A percentile compares a stretch with the other conserved stretches of the same genome.
Evolutionary conservation across 2,329 filamentous ascomycete genomes (phyloP).

Genomic region (Tothia fuscella): DNA sequence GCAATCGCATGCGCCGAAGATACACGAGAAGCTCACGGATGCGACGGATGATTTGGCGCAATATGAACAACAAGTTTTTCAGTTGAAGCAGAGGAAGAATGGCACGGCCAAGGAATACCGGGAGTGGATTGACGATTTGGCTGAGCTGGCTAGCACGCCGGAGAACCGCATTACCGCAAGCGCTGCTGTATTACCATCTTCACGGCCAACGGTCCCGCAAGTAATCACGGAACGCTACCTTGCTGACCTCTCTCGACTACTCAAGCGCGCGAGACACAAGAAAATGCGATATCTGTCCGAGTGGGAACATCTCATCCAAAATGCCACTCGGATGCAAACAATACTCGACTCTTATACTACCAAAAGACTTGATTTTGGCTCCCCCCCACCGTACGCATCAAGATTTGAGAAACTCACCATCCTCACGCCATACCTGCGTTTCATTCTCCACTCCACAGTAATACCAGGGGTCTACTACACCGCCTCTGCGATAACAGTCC

Average conservation of each 20-base stretch:
- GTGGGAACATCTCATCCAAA: constrained; percentile 68
- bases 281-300: constrained; percentile 72
- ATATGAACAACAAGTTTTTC: constrained; percentile 66
- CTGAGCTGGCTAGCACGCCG: constrained; percentile 57
- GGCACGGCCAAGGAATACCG: constrained; percentile 63
- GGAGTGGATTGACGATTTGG: constrained; percentile 94
- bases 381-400: constrained; percentile 27
- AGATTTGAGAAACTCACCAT: constrained; percentile 29
- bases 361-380: constrained; percentile 65
- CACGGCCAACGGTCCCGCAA: constrained; percentile 45
- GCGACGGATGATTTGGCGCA: constrained; percentile 68
- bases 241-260: constrained; percentile 72
- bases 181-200: constrained; percentile 18
- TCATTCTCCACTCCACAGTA: constrained; percentile 61
- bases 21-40: constrained; percentile 82
- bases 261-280: constrained; percentile 72
- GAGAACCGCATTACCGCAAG: constrained; percentile 17
- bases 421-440: constrained; percentile 71
- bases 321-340: constrained; percentile 63
- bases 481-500: constrained; percentile 54
- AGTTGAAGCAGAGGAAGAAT: constrained; percentile 69
- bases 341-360: constrained; percentile 77
- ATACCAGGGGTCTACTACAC: constrained; percentile 56
- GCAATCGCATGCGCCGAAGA: constrained; percentile 64
- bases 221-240: constrained; percentile 90